Base-by-base conservation (phyloP, 2,329 filamentous ascomycete species). In the Aspergillus costaricaensis region DNA sequence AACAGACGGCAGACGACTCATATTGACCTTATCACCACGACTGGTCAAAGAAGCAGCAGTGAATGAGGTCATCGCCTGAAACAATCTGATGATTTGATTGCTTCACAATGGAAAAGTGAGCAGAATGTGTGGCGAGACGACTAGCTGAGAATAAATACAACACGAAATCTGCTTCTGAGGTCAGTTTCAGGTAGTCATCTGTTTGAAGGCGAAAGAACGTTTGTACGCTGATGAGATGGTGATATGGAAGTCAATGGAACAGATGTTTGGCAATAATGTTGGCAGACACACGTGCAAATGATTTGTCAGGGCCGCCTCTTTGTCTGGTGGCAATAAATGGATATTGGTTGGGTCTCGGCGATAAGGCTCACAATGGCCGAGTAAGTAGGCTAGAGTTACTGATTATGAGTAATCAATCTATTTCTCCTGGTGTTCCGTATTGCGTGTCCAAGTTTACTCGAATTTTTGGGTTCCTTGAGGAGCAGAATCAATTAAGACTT, bases 1-100 rank as follows among this genome's bases (percentile, higher is more conserved):
- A 44, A 80, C 74, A 53, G 76, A 73, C 30, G 77, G 77, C 65
- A 80, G 68, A 61, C 72, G 75, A 71, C 74, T 76, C 78, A 80
- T 80, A 55, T 63, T 74, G 67, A 62, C 61, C 56, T 67, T 67
- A 57, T 69, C 62, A 59, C 57, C 62, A 62, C 67, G 61, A 36
- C 62, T 66, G 58, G 64, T 55, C 43, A 65, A 62, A 55, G 67
- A 66, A 55, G 66, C 59, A 63, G 67, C 52, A 56, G 65, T 53
- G 53, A 67, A 66, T 56, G 65, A 70, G 55, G 65, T 73, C 73
- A 75, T 74, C 61, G 54, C 66, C n/a, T 50, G 17, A 41, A 52
- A 43, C 50, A 41, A 30, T 27, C 38, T 25, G 14, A 38, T 36
- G 19, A 38, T 23, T 27, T 44, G 32, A 19, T 39, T 44, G 17